A percentile compares a stretch with the other conserved stretches of the same genome.
These are phyloP conservation scores for Verticillium zaregamsianum DNA, from an alignment of 2,329 filamentous ascomycete genomes.

Conservation along the genomic window DNA sequence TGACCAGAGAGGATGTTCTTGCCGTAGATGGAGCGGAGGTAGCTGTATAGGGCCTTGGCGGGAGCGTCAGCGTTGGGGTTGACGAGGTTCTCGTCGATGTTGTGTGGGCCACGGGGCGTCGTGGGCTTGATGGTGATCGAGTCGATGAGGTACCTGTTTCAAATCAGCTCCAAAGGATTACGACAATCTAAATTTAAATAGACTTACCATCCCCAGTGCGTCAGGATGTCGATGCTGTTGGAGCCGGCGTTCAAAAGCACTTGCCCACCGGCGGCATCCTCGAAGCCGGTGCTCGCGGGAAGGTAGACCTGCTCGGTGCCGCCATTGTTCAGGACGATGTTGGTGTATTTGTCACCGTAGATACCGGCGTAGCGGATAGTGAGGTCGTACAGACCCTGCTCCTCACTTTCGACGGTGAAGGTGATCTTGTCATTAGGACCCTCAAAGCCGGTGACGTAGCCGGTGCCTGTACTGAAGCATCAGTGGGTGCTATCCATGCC, in stretches of 20 bases:
- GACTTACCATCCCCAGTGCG: constrained; percentile 42
- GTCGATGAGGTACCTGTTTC: constrained; percentile 35
- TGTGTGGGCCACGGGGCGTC: constrained; percentile 29
- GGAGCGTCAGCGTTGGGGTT: constrained; percentile 30
- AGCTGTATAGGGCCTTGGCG: constrained; percentile 33
- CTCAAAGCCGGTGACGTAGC: constrained; percentile 44
- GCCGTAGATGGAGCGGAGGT: constrained; percentile 39
- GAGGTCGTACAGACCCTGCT: constrained; percentile 36
- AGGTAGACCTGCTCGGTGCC: constrained; percentile 36
- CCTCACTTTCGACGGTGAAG: constrained; percentile 30
- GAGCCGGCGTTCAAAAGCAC: constrained; percentile 35
- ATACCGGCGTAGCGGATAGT: constrained; percentile 38
- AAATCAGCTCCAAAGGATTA: not conserved
- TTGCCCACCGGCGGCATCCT: constrained; percentile 35
- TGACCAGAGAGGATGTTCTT: constrained; percentile 44
- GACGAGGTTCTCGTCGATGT: constrained; percentile 31
- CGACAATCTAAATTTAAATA: not conserved
- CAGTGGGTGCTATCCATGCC: not conserved
- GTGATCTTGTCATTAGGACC: constrained; percentile 35
- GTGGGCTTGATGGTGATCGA: constrained; percentile 33
- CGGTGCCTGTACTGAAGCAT: constrained; percentile 27
- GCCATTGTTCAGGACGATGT: constrained; percentile 36
- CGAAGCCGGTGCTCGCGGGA: constrained; percentile 31
- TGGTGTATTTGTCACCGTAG: constrained; percentile 40
- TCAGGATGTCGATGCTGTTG: constrained; percentile 41